Conservation (phyloP, 164 flowering plant species). For the Nelumbo lutea region DNA sequence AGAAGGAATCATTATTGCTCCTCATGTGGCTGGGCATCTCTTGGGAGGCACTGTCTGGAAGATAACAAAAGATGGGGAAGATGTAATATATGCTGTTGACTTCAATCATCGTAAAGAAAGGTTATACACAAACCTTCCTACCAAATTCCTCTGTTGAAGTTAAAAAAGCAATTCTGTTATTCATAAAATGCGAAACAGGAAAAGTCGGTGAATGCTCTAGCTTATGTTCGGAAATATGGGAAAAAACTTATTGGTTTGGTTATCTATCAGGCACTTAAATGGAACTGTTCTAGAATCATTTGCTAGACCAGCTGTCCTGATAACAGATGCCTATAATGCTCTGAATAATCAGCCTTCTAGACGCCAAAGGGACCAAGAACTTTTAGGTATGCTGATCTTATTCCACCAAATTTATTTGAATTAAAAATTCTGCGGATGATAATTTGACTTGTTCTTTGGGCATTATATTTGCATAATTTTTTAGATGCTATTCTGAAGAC, state of each 20-base stretch:
- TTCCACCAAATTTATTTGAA: neutral
- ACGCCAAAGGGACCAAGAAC: conserved; percentile 80
- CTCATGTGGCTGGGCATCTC: conserved; percentile 96
- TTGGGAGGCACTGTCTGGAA: conserved; percentile 96
- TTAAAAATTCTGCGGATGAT: neutral
- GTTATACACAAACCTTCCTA: conserved; percentile 22
- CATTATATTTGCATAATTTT: neutral
- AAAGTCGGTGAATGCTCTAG: neutral
- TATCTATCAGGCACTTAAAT: conserved; percentile 72
- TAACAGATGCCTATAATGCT: conserved; percentile 97
- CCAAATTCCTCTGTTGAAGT: neutral
- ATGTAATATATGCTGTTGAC: conserved; percentile 95
- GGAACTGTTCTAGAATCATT: conserved; percentile 82
- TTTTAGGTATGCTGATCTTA: conserved; percentile 47
- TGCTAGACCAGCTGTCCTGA: conserved; percentile 94
- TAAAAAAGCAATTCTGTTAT: neutral
- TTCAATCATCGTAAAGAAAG: conserved; percentile 95
- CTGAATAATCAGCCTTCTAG: conserved; percentile 75
- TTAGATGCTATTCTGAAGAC: conserved; percentile 66
- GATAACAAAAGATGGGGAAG: conserved; percentile 97
- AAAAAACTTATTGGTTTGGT: conserved; percentile 8
- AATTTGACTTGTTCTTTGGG: neutral
- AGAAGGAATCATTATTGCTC: conserved; percentile 95
- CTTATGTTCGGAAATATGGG: neutral
- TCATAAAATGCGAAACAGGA: no score